Percentiles rank a stretch among this genome's conserved stretches.
Conservation (phyloP, 2,329 filamentous ascomycete genomes). For the Alternaria dauci region DNA sequence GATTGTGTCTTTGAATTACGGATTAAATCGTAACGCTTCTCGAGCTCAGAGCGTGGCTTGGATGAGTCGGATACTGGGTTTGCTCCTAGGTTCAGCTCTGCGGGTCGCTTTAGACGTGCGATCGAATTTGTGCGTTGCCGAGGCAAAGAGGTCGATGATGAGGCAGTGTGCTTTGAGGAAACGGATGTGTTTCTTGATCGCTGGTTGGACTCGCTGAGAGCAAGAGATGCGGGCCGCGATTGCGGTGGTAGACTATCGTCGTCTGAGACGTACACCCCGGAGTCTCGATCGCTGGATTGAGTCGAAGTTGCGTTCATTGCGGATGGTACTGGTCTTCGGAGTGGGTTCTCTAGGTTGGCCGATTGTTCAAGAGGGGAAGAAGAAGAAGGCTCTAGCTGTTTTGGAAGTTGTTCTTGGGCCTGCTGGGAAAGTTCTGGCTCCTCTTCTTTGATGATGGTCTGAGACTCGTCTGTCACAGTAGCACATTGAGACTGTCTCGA, state of each 20-base stretch:
- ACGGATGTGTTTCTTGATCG: conserved; percentile 20
- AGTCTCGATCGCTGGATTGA: conserved; percentile 30
- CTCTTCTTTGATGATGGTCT: neutral
- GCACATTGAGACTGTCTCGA: neutral
- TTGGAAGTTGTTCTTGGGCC: neutral
- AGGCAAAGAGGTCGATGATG: conserved; percentile 9
- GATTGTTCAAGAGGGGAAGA: neutral
- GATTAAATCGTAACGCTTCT: conserved; percentile 41
- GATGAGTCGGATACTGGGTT: conserved; percentile 9
- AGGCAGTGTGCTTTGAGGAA: conserved; percentile 14
- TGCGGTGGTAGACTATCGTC: conserved; percentile 15
- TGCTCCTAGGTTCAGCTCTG: conserved; percentile 40
- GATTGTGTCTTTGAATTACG: conserved; percentile 43
- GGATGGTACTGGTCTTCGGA: neutral
- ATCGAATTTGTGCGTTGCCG: conserved; percentile 24
- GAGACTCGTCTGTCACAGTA: neutral
- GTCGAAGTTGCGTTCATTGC: neutral
- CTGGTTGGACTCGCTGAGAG: conserved; percentile 20
- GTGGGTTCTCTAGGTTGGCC: neutral
- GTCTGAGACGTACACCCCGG: conserved; percentile 37
- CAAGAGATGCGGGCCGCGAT: conserved; percentile 21
- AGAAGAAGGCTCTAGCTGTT: neutral
- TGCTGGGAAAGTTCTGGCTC: neutral
- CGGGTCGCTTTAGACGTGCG: conserved; percentile 35
- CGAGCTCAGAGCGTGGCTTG: conserved; percentile 44